Percentiles rank a stretch among this genome's conserved stretches.
These are phyloP conservation scores for Rosa persica DNA, from an alignment of 306 rosid species.

Conservation along the genomic window DNA sequence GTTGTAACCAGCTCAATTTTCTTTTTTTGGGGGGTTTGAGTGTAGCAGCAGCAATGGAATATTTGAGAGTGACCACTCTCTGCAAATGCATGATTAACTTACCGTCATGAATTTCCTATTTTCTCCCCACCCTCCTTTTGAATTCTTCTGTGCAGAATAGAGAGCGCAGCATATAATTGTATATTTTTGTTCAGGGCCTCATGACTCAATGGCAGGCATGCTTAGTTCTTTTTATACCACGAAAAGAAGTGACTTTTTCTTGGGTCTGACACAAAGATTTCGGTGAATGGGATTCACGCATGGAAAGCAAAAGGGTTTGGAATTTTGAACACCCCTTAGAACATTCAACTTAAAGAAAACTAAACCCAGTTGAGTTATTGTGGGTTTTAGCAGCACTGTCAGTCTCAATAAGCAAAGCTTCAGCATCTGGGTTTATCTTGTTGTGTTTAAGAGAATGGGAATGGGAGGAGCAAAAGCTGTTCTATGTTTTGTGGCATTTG, in stretches of 20 bases:
- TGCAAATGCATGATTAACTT: conserved; percentile 49
- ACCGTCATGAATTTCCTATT: conserved; percentile 41
- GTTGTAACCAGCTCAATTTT: background rate
- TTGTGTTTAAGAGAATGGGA: conserved; percentile 41
- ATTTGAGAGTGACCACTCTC: conserved; percentile 16
- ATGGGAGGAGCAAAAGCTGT: conserved; percentile 39
- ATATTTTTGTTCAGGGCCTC: conserved; percentile 35
- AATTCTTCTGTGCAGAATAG: conserved; percentile 22
- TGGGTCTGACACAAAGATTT: conserved; percentile 54
- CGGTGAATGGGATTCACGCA: conserved; percentile 65
- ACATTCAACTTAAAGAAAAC: conserved; percentile 36
- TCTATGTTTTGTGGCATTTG: conserved; percentile 52
- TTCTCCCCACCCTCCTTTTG: conserved; percentile 33
- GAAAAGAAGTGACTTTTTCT: conserved; percentile 42
- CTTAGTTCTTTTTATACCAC: conserved; percentile 52
- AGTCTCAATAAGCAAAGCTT: conserved; percentile 28
- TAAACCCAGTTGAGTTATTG: conserved; percentile 31
- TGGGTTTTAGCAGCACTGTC: conserved; percentile 28
- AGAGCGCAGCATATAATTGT: conserved; percentile 31
- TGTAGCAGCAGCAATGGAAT: conserved; percentile 8
- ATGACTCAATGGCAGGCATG: conserved; percentile 77
- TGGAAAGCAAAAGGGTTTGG: conserved; percentile 47
- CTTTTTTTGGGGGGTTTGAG: background rate
- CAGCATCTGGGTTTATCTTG: conserved; percentile 23
- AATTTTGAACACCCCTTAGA: conserved; percentile 26